Base-by-base conservation (phyloP, 208 protist species). In the Trypanosoma caninum region DNA sequence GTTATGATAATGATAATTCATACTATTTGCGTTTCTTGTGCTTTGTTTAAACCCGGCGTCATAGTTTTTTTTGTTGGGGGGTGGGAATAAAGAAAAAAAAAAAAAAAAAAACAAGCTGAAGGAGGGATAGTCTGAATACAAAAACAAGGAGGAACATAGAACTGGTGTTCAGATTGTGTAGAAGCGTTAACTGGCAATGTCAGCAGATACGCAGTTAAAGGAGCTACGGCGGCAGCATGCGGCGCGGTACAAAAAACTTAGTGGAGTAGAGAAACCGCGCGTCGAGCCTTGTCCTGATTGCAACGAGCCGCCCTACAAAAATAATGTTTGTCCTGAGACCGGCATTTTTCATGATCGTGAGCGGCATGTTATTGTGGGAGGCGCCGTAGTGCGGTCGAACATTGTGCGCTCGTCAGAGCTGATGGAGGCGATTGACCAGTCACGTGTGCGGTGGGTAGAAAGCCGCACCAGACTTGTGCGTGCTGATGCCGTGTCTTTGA, bases 381-480 rank as follows among this genome's bases (percentile, higher is more conserved):
- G 85, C 20, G 34, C 57, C 20, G 42, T 93, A 5, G 73, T 93
- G 6, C 45, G 63, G n/a, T 75, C 69, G 0, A 89, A 76, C 33
- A 56, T 83, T 31, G 65, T 95, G 27, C 61, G 60, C 14, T 80
- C 74, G 22, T 72, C 75, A 3, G 56, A 76, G 51, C 64, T 92
- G 27, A 89, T 93, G 80, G 72, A 76, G 4, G 84, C 85, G 16
- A 93, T 92, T 53, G 76, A 90, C 48, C 70, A 66, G 28, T 83
- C 82, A 18, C 80, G 78, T 14, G 81, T 96, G 23, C 77, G 75
- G 38, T 96, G 90, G 87, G 76, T 74, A 59, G 58, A 70, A n/a
- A 82, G 76, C 59, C 79, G 85, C 27, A 92, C 85, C 1, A 53
- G 76, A 40, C 75, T 91, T 6, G 87, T 96, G 30, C 77, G 72